Percentiles rank a stretch among this genome's conserved stretches.
Conservation (phyloP, 2,329 filamentous ascomycete genomes). For the Sordariomycetes sp. region DNA sequence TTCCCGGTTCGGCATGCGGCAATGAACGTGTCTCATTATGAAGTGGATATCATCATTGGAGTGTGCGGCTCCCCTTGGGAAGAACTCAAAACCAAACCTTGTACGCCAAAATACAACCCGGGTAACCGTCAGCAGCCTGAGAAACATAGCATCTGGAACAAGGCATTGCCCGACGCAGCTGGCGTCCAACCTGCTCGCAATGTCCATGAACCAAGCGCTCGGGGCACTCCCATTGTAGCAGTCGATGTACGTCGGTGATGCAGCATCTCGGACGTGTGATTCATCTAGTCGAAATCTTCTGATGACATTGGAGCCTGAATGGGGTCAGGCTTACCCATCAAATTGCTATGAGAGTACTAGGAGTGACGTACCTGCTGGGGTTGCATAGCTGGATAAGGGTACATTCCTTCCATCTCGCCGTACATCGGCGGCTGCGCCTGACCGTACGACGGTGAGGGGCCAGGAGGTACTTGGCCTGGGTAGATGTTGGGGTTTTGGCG, state of each 20-base stretch:
- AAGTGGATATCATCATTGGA: too few species aligned
- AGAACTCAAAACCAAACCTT: too few species aligned
- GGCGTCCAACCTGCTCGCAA: too few species aligned
- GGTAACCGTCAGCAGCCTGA: too few species aligned
- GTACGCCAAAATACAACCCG: too few species aligned
- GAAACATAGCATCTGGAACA: too few species aligned
- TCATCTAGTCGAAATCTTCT: constrained; percentile 26
- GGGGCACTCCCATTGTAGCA: too few species aligned
- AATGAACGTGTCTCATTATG: constrained; percentile 26
- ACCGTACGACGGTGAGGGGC: constrained; percentile 62
- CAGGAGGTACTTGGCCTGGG: constrained; percentile 65
- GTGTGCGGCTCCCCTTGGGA: too few species aligned
- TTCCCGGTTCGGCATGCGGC: constrained; percentile 63
- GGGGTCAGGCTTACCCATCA: background rate
- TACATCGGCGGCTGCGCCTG: constrained; percentile 75
- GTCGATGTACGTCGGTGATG: too few species aligned
- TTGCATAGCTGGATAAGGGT: constrained; percentile 71
- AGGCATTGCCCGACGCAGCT: too few species aligned
- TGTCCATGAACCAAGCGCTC: too few species aligned
- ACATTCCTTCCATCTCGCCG: constrained; percentile 74
- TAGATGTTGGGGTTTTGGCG: constrained; percentile 76
- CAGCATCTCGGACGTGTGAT: too few species aligned
- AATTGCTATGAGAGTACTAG: background rate
- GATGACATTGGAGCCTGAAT: constrained; percentile 31
- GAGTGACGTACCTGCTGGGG: constrained; percentile 62